Evolutionary conservation across 2,329 filamentous ascomycete genomes (phyloP).

Genomic region (Coleophoma cylindrospora): DNA sequence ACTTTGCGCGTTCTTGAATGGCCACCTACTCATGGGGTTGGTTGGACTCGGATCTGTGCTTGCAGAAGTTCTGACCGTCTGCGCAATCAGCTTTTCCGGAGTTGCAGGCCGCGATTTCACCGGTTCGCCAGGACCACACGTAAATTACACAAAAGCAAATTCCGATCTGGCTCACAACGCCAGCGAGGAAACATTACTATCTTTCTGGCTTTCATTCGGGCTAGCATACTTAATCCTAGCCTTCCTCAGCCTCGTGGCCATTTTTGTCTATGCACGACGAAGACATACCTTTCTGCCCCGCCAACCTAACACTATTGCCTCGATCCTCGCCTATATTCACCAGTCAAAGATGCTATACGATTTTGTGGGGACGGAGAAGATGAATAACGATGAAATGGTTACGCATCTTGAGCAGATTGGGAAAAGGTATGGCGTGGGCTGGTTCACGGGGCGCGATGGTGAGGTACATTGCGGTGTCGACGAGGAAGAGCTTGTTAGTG

Average conservation of each 20-base stretch:
- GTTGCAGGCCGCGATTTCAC: constrained; percentile 60
- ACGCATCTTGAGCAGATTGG: constrained; percentile 50
- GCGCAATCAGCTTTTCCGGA: constrained; percentile 59
- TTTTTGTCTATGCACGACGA: constrained; percentile 55
- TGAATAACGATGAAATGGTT: constrained; percentile 55
- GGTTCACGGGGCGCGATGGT: constrained; percentile 70
- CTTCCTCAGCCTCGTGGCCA: constrained; percentile 51
- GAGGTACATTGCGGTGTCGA: constrained; percentile 74
- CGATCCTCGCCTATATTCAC: constrained; percentile 72
- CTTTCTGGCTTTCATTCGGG: constrained; percentile 62
- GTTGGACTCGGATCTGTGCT: constrained; percentile 68
- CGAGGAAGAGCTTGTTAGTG: constrained; percentile 63
- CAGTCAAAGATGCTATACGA: constrained; percentile 75
- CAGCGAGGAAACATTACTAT: constrained; percentile 55
- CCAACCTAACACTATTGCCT: constrained; percentile 74
- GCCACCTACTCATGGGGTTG: constrained; percentile 60
- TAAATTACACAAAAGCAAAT: neutral
- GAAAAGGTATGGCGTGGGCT: constrained; percentile 70
- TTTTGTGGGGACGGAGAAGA: constrained; percentile 62
- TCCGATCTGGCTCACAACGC: constrained; percentile 31
- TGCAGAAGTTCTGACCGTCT: constrained; percentile 67
- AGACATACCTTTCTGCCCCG: constrained; percentile 69
- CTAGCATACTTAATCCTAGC: constrained; percentile 58
- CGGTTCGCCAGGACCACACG: constrained; percentile 9
- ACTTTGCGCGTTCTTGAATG: constrained; percentile 55